Evolutionary conservation across 225 moss, liverwort and hornwort genomes (phyloP), one percentile per base, ranked within the genome.

Genomic region (Pseudoscleropodium purum): DNA sequence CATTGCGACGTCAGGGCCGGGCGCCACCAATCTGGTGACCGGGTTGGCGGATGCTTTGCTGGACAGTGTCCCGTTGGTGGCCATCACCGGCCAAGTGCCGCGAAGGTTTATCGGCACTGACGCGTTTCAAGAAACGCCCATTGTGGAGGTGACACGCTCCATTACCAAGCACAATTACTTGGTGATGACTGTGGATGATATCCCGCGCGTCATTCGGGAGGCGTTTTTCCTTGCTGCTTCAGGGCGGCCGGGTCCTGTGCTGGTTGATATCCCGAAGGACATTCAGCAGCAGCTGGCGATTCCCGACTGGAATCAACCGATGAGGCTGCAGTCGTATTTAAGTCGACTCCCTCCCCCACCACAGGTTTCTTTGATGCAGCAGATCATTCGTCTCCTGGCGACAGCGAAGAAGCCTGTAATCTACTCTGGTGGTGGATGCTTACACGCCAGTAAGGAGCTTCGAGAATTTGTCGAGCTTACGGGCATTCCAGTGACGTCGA

Each of bases 111-210:
- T 99, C 37, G 99, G 99, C 60, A 99, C 99, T 7, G 99, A 99
- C 88, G 97, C 97, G 3, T 99, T 99, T 75, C 99, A 99, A 93
- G 99, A 99, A 84, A 99, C 99, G 77, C 97, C 99, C 16, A 97
- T 99, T 41, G 97, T 99, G 86, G 97, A 99, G 92, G 99, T 99
- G 54, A 95, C 95, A 47, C 95, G 97, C 34, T 97, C 97, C 56
- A 99, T 99, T 57, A 99, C 97, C 30, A 99, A 99, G 91, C 99
- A 99, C 90, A 99, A 99, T 86, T 99, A 97, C 84, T 87, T 97
- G 84, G 97, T 99, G 64, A 96, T 99, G 99, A 96, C 85, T 83
- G 92, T 97, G 25, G 99, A 99, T 91, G 97, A 97, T n/a, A 99
- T 99, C 26, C 99, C 99, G 68, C 95, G 97, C 37, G 90, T 99